A percentile compares a stretch with the other conserved stretches of the same genome.
Conservation (phyloP, 2,329 filamentous ascomycete species). For the Ceratocystis cubensis region DNA sequence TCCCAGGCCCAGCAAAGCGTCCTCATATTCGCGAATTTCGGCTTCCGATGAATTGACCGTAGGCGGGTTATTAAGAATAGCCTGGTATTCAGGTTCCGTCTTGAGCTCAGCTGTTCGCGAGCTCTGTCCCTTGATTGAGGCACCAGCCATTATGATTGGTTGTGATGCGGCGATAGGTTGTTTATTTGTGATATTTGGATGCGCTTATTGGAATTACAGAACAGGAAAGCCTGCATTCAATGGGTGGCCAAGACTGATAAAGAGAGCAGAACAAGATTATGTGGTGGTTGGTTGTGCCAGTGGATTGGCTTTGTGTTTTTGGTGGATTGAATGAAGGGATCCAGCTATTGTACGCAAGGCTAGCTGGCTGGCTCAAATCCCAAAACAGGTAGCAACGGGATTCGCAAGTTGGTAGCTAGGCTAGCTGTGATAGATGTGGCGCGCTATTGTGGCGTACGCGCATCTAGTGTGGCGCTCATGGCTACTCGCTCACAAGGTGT, state of each 20-base stretch:
- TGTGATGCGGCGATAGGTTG: neutral
- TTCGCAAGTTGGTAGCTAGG: conserved; percentile 17
- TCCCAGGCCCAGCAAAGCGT: conserved; percentile 73
- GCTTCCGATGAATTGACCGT: conserved; percentile 64
- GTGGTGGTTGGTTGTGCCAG: conserved; percentile 5
- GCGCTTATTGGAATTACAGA: neutral
- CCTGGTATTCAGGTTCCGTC: conserved; percentile 79
- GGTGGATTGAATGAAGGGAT: conserved; percentile 12
- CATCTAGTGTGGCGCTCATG: neutral
- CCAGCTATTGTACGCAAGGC: conserved; percentile 18
- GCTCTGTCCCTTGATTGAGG: conserved; percentile 41
- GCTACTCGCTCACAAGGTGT: no score
- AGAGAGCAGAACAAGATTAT: neutral
- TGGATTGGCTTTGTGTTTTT: conserved; percentile 7
- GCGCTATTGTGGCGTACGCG: neutral
- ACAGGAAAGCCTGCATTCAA: neutral
- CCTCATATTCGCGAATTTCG: conserved; percentile 83
- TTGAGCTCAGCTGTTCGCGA: conserved; percentile 32
- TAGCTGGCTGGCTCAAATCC: conserved; percentile 12
- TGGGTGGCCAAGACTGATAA: neutral
- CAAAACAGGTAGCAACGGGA: conserved; percentile 21
- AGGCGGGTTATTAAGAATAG: conserved; percentile 74
- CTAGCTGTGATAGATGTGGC: neutral
- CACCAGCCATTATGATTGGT: conserved; percentile 45
- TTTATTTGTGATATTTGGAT: neutral